Evolutionary conservation across 2,329 filamentous ascomycete genomes (phyloP).

Genomic region (Stagonosporopsis vannaccii): DNA sequence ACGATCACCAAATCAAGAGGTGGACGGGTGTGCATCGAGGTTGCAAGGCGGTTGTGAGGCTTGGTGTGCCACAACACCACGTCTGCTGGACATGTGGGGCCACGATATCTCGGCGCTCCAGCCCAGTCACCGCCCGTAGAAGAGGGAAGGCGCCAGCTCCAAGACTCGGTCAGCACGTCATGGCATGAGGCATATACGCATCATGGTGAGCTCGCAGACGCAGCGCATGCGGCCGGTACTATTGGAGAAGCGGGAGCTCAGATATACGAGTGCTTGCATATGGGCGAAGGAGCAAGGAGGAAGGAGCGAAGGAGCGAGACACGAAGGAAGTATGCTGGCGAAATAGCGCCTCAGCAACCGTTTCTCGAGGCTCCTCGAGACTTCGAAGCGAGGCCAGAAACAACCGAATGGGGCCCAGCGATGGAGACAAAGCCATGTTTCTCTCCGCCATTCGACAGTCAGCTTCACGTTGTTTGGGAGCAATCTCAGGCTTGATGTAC

Average conservation of each 20-base stretch:
- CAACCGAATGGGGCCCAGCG: neutral
- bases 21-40: conserved; percentile 26
- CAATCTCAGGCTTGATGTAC: neutral
- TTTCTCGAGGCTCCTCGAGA: neutral
- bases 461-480: neutral
- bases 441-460: neutral
- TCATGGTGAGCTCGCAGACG: conserved; percentile 10
- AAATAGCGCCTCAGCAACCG: neutral
- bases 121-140: conserved; percentile 22
- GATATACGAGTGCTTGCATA: neutral
- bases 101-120: conserved; percentile 11
- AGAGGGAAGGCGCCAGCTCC: conserved; percentile 11
- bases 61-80: conserved; percentile 27
- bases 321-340: neutral
- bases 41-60: conserved; percentile 21
- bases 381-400: neutral
- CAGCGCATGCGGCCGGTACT: neutral
- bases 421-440: neutral
- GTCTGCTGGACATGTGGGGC: conserved; percentile 4
- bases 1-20: neutral
- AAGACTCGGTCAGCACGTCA: neutral
- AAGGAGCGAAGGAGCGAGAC: neutral
- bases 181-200: neutral
- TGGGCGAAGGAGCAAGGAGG: neutral
- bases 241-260: neutral